A percentile compares a stretch with the other conserved stretches of the same genome.
phyloP scores from a whole-genome alignment of 192 early-diverging fungal genomes.

The Umbelopsis ramanniana region DNA sequence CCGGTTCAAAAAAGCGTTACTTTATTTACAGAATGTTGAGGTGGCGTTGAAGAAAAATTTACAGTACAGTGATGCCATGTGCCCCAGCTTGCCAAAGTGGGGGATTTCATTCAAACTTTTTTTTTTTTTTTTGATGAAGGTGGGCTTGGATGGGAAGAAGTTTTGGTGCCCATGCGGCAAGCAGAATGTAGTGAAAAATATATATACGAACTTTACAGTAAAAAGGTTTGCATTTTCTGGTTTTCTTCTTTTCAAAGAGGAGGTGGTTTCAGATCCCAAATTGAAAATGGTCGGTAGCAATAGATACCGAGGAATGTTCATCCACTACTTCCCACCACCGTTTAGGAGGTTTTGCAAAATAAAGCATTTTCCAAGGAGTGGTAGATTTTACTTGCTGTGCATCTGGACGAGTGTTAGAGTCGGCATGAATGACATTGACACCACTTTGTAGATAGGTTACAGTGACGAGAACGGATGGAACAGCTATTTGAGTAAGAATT shows the following conservation, averaged over 20 bases:
- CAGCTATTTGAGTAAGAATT: slow-evolving; percentile 8
- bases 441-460: not conserved
- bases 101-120: not conserved
- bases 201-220: too few species aligned
- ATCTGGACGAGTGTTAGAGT: not conserved
- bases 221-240: too few species aligned
- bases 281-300: slow-evolving; percentile 25
- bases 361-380: not conserved
- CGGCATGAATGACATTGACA: slow-evolving; percentile 2
- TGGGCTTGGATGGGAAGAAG: not conserved
- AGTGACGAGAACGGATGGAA: not conserved
- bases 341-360: slow-evolving; percentile 7
- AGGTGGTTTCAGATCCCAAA: not conserved
- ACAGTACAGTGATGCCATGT: not conserved
- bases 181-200: not conserved
- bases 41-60: too few species aligned
- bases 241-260: too few species aligned
- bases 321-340: slow-evolving; percentile 18
- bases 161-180: not conserved
- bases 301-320: slow-evolving; percentile 13
- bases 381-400: not conserved
- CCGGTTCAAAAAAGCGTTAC: too few species aligned
- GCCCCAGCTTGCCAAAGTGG: not conserved
- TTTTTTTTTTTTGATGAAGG: not conserved
- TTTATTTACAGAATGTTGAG: too few species aligned